A percentile compares a stretch with the other conserved stretches of the same genome.
These are phyloP conservation scores for Macaranga tanarius DNA, from an alignment of 441 rosid genomes.

Conservation along the genomic window DNA sequence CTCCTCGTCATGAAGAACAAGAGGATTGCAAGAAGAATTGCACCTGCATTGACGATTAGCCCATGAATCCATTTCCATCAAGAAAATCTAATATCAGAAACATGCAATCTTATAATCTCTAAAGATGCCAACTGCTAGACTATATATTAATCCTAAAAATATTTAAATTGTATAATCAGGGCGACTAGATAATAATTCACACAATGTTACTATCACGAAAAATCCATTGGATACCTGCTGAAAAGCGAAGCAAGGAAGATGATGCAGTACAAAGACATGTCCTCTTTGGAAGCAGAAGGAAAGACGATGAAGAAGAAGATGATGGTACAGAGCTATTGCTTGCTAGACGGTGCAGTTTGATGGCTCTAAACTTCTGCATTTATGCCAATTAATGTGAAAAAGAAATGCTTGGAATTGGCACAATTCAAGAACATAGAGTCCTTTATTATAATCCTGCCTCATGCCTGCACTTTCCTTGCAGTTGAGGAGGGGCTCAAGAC, in stretches of 20 bases:
- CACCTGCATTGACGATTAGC: background rate
- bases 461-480: background rate
- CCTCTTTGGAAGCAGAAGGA: too few relatives aligned
- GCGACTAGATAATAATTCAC: too few relatives aligned
- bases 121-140: too few relatives aligned
- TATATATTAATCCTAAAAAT: too few relatives aligned
- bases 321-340: background rate
- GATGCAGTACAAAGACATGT: too few relatives aligned
- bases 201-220: too few relatives aligned
- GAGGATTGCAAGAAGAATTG: background rate
- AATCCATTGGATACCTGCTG: too few relatives aligned
- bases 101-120: too few relatives aligned
- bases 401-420: background rate
- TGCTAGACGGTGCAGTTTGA: background rate
- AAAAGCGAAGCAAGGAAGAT: too few relatives aligned
- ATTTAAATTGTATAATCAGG: too few relatives aligned
- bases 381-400: background rate
- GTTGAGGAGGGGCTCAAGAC: background rate
- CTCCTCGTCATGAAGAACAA: background rate
- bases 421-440: background rate
- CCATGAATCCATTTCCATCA: too few relatives aligned
- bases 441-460: background rate
- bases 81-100: too few relatives aligned
- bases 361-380: slow-evolving; percentile 1
- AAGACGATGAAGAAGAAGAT: background rate